Evolutionary conservation across 2,329 filamentous ascomycete species (phyloP), one percentile per base, ranked within the genome.

Genomic region (Botrytis galanthina): DNA sequence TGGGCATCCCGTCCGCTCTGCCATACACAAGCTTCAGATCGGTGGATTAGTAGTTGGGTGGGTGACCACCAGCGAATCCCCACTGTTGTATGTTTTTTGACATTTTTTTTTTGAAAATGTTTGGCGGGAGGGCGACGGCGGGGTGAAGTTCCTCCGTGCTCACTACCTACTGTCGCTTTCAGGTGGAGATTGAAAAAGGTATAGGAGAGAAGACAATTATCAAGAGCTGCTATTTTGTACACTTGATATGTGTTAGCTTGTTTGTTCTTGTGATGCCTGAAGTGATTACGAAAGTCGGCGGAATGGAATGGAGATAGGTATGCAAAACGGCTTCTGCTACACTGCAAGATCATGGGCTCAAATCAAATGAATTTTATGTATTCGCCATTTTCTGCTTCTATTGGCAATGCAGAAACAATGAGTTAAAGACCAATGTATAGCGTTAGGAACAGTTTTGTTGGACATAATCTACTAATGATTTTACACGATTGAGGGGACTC

Each of bases 1-100:
- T 63, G 60, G 60, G 60, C 60, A 63, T 63, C 60, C 60, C 60
- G 60, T 63, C 60, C 60, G 60, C 60, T 63, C 60, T 63, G 60
- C 60, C 60, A 63, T 44, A 63, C 60, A 63, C 60, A 63, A 63
- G 60, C 60, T 63, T 63, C 60, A 63, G 60, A 63, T 63, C 60
- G 60, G 60, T 63, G 37, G 60, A 63, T 44, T 63, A 63, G 60
- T 63, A 63, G 60, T 63, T 63, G 60, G 60, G 60, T 63, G 60
- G 60, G 60, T 63, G 60, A 63, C 60, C 39, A 42, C 39, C 39
- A 42, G 39, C 39, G 39, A 42, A 42, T 42, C 39, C 39, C 39
- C 14, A 42, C 60, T 44, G 42, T 44, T 62, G 60, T 62, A 62
- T 62, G 60, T 62, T 20, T 62, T 18, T 62, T 26, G 3, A 2